Evolutionary conservation across 805 yeast species (phyloP).

Genomic region (Peterozyma xylosa): DNA sequence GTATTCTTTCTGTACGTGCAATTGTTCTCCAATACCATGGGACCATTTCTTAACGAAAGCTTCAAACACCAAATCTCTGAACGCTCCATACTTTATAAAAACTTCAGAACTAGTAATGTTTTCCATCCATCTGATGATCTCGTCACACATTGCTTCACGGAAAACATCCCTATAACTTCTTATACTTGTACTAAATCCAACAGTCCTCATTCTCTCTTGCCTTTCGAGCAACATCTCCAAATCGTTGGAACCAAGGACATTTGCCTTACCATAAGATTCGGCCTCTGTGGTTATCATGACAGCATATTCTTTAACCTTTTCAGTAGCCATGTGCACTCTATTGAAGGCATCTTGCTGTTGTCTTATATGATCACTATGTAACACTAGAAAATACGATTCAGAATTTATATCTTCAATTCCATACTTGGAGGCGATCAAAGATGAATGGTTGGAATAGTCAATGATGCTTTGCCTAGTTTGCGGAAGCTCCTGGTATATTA

Average conservation of each 20-base stretch:
- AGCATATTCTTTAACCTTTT: constrained; percentile 57
- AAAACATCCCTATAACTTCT: constrained; percentile 62
- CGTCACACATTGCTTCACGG: constrained; percentile 76
- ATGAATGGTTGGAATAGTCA: constrained; percentile 17
- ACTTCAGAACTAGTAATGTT: constrained; percentile 50
- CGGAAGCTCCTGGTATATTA: constrained; percentile 23
- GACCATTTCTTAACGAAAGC: constrained; percentile 60
- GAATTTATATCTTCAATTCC: constrained; percentile 34
- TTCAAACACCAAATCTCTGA: constrained; percentile 44
- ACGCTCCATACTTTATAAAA: constrained; percentile 36
- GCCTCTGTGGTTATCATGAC: constrained; percentile 62
- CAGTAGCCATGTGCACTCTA: constrained; percentile 55
- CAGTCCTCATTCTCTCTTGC: constrained; percentile 48
- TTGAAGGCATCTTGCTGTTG: constrained; percentile 71
- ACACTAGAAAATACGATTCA: constrained; percentile 43
- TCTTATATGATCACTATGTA: constrained; percentile 76
- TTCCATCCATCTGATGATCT: constrained; percentile 57
- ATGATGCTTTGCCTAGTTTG: background rate
- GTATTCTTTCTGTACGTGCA: background rate
- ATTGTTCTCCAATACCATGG: constrained; percentile 32
- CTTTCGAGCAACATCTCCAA: constrained; percentile 41
- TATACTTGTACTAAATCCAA: constrained; percentile 62
- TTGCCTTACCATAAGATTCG: constrained; percentile 60
- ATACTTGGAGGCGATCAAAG: constrained; percentile 24
- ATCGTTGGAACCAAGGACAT: constrained; percentile 51